Base-by-base conservation (phyloP, 768 basidiomycete species). In the Boletus pseudo-olivaceus region DNA sequence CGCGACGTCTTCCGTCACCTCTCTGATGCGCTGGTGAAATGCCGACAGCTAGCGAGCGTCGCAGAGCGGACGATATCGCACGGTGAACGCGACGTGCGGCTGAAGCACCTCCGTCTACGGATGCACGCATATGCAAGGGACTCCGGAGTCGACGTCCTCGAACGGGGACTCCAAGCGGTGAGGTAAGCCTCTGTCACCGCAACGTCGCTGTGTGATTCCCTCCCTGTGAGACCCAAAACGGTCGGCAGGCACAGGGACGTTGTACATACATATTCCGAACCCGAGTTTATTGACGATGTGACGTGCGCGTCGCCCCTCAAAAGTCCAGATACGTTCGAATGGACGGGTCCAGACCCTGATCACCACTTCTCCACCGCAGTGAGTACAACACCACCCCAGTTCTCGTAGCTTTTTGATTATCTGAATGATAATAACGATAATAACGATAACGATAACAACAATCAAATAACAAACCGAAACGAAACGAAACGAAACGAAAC, bases 291-390 rank as follows among this genome's bases (percentile, higher is more conserved):
- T 59, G 58, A 51, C 41, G 11, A 43, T 23, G 23, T 23, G 17
- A 20, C 9, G 19, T 19, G 8, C 23, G 8, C 27, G 8, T 43
- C 20, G n/a, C 41, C 15, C 15, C 33, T 6, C 32, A 23, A 51
- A 81, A 69, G 81, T 48, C 82, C 81, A 33, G 69, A 67, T 42
- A 63, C 58, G 20, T 83, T 84, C 59, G 68, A 68, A 20, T 85
- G 84, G 84, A 78, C 71, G n/a, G 80, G 82, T 4, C 82, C 81
- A 5, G 82, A 83, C 60, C 82, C 82, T 26, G 78, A 76, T 12
- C 82, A 85, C 54, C 80, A 84, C 58, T 81, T 83, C 60, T 82
- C 82, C 1, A 81, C 72, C n/a, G 81, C 82, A 30, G 84, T 84
- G 61, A 59, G 79, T 73, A 29, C 30, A 29, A 32, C 32, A 9